A percentile compares a stretch with the other conserved stretches of the same genome.
Conservation (phyloP, 345 rosid species). For the Boechera divaricarpa region DNA sequence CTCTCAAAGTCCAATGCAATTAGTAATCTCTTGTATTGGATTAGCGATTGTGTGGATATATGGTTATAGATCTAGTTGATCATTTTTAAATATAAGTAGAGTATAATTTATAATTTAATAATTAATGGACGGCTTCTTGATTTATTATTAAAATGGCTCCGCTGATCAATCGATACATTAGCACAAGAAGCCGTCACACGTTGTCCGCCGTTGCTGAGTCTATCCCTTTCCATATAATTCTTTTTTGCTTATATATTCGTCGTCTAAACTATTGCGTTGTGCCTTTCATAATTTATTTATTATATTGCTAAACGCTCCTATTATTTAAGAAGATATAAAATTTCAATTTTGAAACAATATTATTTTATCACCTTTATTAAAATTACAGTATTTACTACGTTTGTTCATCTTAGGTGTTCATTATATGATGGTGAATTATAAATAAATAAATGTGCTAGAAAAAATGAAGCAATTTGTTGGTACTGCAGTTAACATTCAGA, state of each 20-base stretch:
- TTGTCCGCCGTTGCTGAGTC: constrained; percentile 34
- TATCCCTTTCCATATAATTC: constrained; percentile 23
- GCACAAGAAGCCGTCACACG: constrained; percentile 39
- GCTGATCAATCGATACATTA: constrained; percentile 8
- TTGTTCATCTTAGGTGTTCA: constrained; percentile 16
- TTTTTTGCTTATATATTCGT: constrained; percentile 6
- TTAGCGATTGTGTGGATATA: constrained; percentile 33
- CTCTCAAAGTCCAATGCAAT: constrained; percentile 36
- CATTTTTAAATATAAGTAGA: not conserved
- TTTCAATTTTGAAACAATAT: not conserved
- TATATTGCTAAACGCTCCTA: not conserved
- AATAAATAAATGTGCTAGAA: not conserved
- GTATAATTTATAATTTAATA: not conserved
- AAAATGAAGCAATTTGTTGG: not conserved
- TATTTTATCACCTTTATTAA: not conserved
- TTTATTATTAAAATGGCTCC: constrained; percentile 7
- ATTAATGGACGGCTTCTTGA: constrained; percentile 32
- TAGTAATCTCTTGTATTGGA: constrained; percentile 22
- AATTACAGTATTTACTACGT: not conserved
- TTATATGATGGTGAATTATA: constrained; percentile 8
- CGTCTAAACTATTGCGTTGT: not conserved
- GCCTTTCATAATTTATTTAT: not conserved
- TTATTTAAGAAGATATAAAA: not conserved
- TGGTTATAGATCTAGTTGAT: constrained; percentile 19
- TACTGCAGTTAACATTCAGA: not conserved